phyloP scores from a whole-genome alignment of 129 eudicot species.

The Centrapalus pauciflorus region DNA sequence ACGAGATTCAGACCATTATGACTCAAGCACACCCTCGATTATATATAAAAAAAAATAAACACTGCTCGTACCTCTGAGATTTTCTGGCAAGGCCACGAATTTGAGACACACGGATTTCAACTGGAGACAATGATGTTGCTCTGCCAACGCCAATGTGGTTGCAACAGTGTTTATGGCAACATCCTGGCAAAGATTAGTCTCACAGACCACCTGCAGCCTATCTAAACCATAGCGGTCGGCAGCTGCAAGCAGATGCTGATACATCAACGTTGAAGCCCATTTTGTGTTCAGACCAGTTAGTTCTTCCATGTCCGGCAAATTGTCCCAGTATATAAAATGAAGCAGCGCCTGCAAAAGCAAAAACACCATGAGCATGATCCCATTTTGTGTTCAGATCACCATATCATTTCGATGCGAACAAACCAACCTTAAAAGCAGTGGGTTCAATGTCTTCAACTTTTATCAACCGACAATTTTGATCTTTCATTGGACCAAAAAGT shows the following conservation, averaged over 20 bases:
- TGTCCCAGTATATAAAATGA: slow-evolving; percentile 78
- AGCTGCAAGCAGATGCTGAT: slow-evolving; percentile 87
- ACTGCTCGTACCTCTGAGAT: slow-evolving; percentile 82
- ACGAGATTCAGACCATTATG: too few relatives aligned
- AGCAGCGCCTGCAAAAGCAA: slow-evolving; percentile 50
- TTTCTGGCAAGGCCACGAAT: slow-evolving; percentile 69
- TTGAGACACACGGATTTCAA: slow-evolving; percentile 73
- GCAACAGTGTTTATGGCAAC: slow-evolving; percentile 78
- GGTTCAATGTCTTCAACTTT: slow-evolving; percentile 67
- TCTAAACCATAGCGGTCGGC: slow-evolving; percentile 80
- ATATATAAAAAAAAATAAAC: too few relatives aligned
- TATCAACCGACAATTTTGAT: slow-evolving; percentile 46
- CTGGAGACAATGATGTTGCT: slow-evolving; percentile 78
- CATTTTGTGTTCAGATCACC: too few relatives aligned
- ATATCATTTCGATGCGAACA: slow-evolving; percentile 7
- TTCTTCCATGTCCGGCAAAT: slow-evolving; percentile 71
- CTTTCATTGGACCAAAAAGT: slow-evolving; percentile 88
- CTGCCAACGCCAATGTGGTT: slow-evolving; percentile 83
- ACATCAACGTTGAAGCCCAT: slow-evolving; percentile 69
- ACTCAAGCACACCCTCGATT: too few relatives aligned
- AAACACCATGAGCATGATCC: neutral
- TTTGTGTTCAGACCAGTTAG: slow-evolving; percentile 54
- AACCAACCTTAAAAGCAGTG: slow-evolving; percentile 64
- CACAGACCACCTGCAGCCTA: slow-evolving; percentile 61
- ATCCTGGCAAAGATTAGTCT: slow-evolving; percentile 64